Evolutionary conservation across 768 basidiomycete genomes (phyloP), one percentile per base, ranked within the genome.

Genomic region (Naganishia friedmannii): DNA sequence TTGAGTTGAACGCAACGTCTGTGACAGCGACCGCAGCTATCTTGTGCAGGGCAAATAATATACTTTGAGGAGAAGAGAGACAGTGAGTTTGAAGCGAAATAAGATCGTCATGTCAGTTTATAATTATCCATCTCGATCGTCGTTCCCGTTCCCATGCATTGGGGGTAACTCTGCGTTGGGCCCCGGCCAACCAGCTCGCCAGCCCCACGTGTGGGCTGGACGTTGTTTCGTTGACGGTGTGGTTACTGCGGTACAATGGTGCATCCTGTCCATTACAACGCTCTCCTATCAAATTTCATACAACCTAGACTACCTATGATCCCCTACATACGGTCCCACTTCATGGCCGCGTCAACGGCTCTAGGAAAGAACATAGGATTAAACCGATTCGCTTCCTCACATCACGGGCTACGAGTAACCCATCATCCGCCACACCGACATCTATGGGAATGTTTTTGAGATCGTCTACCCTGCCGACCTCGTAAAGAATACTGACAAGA

Each of bases 381-480:
- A 82, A 67, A 13, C 81, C 81, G 19, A 79, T 78, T 28, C 58
- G 63, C 17, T 78, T 77, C 46, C 74, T 63, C 42, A 74, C 75
- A 1, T 66, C 67, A 23, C 73, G 65, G 32, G 74, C 80, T 42
- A 73, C 79, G 46, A 82, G 68, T 2, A 81, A 76, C 13, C 81
- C 81, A 63, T 82, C 81, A 63, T 81, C 79, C 21, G 77, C 79
- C 19, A 80, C 78, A 17, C 80, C 81, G 2, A 81, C 73, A 31
- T 80, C 77, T 31, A 80, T 77, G 3, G 81, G 81, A 67, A 82
- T 77, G 2, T 74, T 72, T 15, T 76, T 75, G 2, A 82, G 66
- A 53, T 79, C 77, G 60, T 81, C 79, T 28, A 82, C 78, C 6
- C 81, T 70, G 0, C 81, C 81, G 9, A 81, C 79, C 70, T 82